phyloP scores from a whole-genome alignment of 345 rosid genomes.

The Citrus sp. region DNA sequence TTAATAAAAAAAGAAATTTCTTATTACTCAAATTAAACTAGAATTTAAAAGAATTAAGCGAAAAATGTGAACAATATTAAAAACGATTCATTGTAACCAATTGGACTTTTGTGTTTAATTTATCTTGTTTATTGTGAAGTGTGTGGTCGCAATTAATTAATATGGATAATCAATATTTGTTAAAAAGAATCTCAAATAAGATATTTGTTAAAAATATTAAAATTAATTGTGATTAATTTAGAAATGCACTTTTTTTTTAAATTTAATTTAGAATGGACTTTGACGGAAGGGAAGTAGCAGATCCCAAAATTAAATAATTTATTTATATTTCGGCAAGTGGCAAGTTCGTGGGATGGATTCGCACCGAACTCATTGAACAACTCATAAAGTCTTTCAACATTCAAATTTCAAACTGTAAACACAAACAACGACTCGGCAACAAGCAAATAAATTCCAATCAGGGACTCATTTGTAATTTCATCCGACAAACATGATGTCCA shows the following conservation, averaged over 20 bases:
- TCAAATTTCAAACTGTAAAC: slow-evolving; percentile 5
- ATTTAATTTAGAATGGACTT: too few relatives aligned
- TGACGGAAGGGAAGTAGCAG: too few relatives aligned
- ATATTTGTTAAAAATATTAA: too few relatives aligned
- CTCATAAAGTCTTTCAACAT: background rate
- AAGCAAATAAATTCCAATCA: background rate
- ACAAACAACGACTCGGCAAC: background rate
- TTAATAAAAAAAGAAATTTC: too few relatives aligned
- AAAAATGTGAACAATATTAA: background rate
- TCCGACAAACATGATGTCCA: background rate
- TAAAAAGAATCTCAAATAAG: too few relatives aligned
- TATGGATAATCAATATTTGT: too few relatives aligned
- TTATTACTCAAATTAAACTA: too few relatives aligned
- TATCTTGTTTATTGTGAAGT: background rate
- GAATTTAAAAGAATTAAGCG: too few relatives aligned
- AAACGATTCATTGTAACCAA: background rate
- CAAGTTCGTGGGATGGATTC: background rate
- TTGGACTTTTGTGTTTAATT: background rate
- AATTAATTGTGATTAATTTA: too few relatives aligned
- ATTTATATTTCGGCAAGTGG: too few relatives aligned
- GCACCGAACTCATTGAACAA: background rate
- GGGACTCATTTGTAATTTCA: slow-evolving; percentile 8
- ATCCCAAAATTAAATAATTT: too few relatives aligned
- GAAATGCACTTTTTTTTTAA: too few relatives aligned
- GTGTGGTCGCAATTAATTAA: background rate